Evolutionary conservation across 1,284 basidiomycete species (phyloP).

Genomic region (Heterobasidion parviporum): DNA sequence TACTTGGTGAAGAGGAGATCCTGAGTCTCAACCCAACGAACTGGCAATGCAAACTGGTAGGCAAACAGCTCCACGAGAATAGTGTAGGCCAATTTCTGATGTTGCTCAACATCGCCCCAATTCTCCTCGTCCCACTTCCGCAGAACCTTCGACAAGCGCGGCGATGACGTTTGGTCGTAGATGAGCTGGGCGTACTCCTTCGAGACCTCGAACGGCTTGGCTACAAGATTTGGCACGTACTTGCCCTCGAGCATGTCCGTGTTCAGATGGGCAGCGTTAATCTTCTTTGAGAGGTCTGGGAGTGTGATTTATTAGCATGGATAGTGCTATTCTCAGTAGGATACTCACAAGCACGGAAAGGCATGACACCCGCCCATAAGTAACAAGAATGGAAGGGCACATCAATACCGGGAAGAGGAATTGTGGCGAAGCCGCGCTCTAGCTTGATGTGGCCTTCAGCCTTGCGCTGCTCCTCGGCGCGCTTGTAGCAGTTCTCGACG

Average conservation of each 20-base stretch:
- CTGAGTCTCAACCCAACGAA: slow-evolving; percentile 98
- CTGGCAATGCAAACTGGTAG: slow-evolving; percentile 94
- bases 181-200: slow-evolving; percentile 92
- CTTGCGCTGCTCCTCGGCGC: slow-evolving; percentile 74
- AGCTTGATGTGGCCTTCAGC: slow-evolving; percentile 88
- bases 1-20: slow-evolving; percentile 89
- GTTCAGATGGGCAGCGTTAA: slow-evolving; percentile 84
- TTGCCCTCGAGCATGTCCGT: slow-evolving; percentile 89
- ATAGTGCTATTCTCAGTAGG: background rate
- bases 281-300: slow-evolving; percentile 94
- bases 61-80: slow-evolving; percentile 95
- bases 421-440: slow-evolving; percentile 94
- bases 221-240: slow-evolving; percentile 97
- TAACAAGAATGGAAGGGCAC: too few species aligned
- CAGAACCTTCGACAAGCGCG: slow-evolving; percentile 88
- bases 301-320: background rate
- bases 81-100: slow-evolving; percentile 89
- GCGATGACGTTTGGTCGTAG: slow-evolving; percentile 91
- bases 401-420: slow-evolving; percentile 95
- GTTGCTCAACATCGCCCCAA: slow-evolving; percentile 78
- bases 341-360: slow-evolving; percentile 82
- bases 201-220: slow-evolving; percentile 87
- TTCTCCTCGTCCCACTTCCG: slow-evolving; percentile 89
- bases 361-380: slow-evolving; percentile 97
- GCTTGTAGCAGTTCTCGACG: slow-evolving; percentile 74